Percentiles rank a stretch among this genome's conserved stretches.
These are phyloP conservation scores for Grammothele lineata DNA, from an alignment of 768 basidiomycete genomes.

Conservation along the genomic window DNA sequence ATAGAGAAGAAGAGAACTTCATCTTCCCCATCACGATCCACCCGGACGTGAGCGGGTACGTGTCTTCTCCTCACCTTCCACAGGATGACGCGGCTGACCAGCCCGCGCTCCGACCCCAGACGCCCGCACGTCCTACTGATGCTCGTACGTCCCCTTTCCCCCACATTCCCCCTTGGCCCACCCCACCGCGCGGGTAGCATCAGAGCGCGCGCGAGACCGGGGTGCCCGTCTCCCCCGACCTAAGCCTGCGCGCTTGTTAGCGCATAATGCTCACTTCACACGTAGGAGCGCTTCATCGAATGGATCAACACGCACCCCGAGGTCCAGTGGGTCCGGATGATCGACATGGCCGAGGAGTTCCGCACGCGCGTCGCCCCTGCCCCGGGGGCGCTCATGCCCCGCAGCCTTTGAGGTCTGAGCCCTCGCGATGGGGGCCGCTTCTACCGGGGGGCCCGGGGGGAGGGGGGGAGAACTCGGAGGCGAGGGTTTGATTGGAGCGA, in stretches of 20 bases:
- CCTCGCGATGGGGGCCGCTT: too few species aligned
- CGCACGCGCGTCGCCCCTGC: constrained; percentile 47
- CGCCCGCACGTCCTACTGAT: constrained; percentile 70
- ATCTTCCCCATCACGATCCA: constrained; percentile 79
- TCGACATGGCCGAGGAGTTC: constrained; percentile 63
- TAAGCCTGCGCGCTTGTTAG: neutral
- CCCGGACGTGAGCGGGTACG: constrained; percentile 69
- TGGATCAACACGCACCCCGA: constrained; percentile 69
- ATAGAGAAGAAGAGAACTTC: constrained; percentile 43
- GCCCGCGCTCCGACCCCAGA: constrained; percentile 26
- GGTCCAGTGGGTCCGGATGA: constrained; percentile 68
- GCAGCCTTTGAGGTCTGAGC: too few species aligned
- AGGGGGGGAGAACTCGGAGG: too few species aligned
- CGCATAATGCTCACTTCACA: neutral
- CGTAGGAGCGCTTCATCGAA: constrained; percentile 66
- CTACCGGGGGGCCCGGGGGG: too few species aligned
- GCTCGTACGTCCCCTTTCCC: constrained; percentile 41
- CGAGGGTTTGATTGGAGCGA: too few species aligned
- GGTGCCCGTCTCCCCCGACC: neutral
- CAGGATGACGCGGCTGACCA: neutral
- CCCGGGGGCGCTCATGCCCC: constrained; percentile 52
- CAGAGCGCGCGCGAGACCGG: too few species aligned
- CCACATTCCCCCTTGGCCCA: neutral
- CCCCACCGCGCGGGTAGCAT: too few species aligned
- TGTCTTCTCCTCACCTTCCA: constrained; percentile 4